These are phyloP conservation scores for Echeveria elegans DNA, from an alignment of 164 flowering plant species.

Conservation along the genomic window DNA sequence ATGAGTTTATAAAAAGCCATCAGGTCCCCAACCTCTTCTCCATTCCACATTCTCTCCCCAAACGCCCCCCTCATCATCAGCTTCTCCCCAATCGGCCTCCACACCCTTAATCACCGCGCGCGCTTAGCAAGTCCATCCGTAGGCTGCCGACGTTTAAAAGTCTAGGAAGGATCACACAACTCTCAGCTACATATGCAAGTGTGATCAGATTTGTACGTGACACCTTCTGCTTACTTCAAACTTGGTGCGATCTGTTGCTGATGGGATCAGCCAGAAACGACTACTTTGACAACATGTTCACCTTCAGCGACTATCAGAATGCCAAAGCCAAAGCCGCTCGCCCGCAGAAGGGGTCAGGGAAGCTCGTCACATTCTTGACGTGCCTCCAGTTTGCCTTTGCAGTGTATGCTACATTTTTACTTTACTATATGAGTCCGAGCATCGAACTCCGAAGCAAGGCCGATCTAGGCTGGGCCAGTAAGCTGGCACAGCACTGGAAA, in stretches of 20 bases:
- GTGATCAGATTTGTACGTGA: not conserved
- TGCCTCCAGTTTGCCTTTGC: conserved; percentile 87
- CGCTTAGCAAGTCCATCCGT: not conserved
- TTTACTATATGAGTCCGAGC: conserved; percentile 83
- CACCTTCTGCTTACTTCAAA: not conserved
- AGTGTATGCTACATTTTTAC: conserved; percentile 71
- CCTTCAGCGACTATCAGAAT: not conserved
- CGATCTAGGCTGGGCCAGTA: conserved; percentile 78
- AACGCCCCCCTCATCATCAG: not conserved
- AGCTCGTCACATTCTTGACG: conserved; percentile 63
- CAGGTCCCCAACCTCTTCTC: not conserved
- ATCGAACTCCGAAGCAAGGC: conserved; percentile 62
- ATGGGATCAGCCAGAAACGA: not conserved
- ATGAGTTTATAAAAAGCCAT: not conserved
- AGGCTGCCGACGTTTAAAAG: not conserved
- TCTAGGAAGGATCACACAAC: not conserved
- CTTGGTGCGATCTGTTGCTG: not conserved
- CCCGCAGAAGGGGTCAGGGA: conserved; percentile 18
- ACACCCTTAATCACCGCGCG: not conserved
- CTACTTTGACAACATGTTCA: not conserved
- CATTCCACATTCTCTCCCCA: not conserved
- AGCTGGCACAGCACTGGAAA: conserved; percentile 67
- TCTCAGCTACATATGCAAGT: too few relatives aligned
- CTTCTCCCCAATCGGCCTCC: not conserved
- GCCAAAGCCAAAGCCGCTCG: not conserved